Evolutionary conservation across 2,329 filamentous ascomycete genomes (phyloP), one percentile per base, ranked within the genome.

Genomic region (Fusarium aywerte): DNA sequence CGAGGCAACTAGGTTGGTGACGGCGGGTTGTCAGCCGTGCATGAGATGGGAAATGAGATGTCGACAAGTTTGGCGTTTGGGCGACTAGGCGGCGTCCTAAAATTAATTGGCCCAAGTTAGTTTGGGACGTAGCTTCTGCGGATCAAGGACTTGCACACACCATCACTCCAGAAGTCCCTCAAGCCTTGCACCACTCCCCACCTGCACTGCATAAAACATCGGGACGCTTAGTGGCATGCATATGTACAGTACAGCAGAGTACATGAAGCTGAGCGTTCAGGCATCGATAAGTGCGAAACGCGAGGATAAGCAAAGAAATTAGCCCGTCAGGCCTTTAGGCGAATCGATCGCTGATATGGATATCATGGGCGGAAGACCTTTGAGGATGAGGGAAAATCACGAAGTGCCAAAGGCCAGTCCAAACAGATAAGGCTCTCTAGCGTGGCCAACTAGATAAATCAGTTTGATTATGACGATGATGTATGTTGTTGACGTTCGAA

Each of bases 21-120:
- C 42, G 49, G 51, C 58, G 56, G 60, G 49, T 66, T 67, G 64
- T 70, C 68, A 73, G 66, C 69, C 58, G 62, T 57, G 62, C 59
- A 61, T 61, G 51, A 50, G 33, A 44, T 57, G 62, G 70, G 71
- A 74, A 73, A 74, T 74, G 71, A 74, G 62, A 64, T 52, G 50
- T 58, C 57, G 58, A 65, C 59, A 42, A 68, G 55, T 64, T 58
- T 60, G 54, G 62, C 39, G 31, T 59, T 62, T 53, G 47, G 60
- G 43, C 44, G 60, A 58, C 58, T 51, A 63, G 50, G 57, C 57
- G 50, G 44, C 56, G 58, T 51, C 60, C 60, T 63, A 63, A 63
- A 62, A 45, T 63, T 63, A 63, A 51, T 51, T 51, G 43, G 20
- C n/a, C 58, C 38, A 60, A 40, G 54, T 68, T 56, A 54, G 56